Evolutionary conservation across 2,329 filamentous ascomycete genomes (phyloP), one percentile per base, ranked within the genome.

Genomic region (Fusarium chaquense): DNA sequence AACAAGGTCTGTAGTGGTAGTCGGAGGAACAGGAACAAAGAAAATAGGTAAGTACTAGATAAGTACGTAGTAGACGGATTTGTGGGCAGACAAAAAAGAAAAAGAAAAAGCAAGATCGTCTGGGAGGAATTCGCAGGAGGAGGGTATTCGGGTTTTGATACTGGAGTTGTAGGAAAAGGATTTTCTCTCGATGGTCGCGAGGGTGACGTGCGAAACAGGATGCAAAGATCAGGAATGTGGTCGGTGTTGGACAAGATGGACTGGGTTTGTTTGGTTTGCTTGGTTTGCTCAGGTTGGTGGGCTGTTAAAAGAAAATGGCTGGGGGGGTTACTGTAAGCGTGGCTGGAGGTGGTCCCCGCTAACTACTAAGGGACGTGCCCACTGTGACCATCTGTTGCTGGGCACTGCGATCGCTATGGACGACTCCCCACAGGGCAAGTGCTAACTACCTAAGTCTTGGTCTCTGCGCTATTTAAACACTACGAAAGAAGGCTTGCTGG

Each of bases 291-390:
- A 16, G 15, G 32, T 65, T 53, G 53, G 62, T 65, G 62, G 61
- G 62, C 24, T 28, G 38, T 20, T 51, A 63, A 63, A 57, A 63
- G 43, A 61, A 76, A 77, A 52, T 52, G 75, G 75, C 75, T 77
- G 75, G 75, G 75, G 75, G 67, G 59, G 52, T 66, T 55, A 65
- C 55, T 71, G 65, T 71, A 47, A 68, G 70, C 69, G 75, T 76
- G 75, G 75, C 75, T 77, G 75, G 73, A 70, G 65, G 70, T 61
- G 62, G 66, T 67, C 65, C 69, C 72, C 63, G 58, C 73, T 75
- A 74, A 65, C 68, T 74, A 56, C 50, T 71, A 71, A 71, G 66
- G 72, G 69, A 69, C 60, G 38, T 62, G 41, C 45, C 52, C 55
- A 69, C 68, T 69, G 53, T 56, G 54, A 51, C 64, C 53, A 62